Conservation (phyloP, 371 early-diverging fungal species). For the Mucor mucedo region DNA sequence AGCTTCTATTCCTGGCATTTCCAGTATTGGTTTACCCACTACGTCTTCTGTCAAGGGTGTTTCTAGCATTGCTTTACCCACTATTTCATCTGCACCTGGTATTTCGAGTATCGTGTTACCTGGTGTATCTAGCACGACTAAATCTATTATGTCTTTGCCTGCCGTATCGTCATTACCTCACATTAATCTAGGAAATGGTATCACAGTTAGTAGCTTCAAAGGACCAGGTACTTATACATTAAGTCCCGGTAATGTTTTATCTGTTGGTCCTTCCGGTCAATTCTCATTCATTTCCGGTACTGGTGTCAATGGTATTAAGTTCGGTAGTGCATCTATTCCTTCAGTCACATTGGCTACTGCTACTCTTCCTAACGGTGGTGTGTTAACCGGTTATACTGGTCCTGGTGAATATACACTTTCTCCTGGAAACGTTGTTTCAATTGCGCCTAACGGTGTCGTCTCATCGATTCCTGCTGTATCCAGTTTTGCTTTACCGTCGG, state of each 20-base stretch:
- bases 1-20: not conserved
- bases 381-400: not conserved
- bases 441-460: not conserved
- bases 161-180: not conserved
- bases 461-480: not conserved
- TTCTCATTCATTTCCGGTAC: not conserved
- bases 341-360: not conserved
- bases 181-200: not conserved
- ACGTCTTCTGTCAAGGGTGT: too few species aligned
- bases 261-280: conserved; percentile 1
- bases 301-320: not conserved
- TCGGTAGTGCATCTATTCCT: not conserved
- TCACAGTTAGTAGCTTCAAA: too few species aligned
- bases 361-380: not conserved
- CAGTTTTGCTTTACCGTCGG: not conserved
- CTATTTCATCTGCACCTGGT: too few species aligned
- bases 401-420: not conserved
- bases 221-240: conserved; percentile 7
- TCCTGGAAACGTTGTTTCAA: conserved; percentile 8
- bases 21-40: too few species aligned
- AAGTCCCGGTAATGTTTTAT: conserved; percentile 11
- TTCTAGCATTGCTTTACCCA: too few species aligned
- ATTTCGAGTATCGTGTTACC: too few species aligned
- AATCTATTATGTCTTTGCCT: not conserved
- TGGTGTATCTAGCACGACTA: too few species aligned